Evolutionary conservation across 306 rosid species (phyloP), one percentile per base, ranked within the genome.

Genomic region (Ammopiptanthus mongolicus): DNA sequence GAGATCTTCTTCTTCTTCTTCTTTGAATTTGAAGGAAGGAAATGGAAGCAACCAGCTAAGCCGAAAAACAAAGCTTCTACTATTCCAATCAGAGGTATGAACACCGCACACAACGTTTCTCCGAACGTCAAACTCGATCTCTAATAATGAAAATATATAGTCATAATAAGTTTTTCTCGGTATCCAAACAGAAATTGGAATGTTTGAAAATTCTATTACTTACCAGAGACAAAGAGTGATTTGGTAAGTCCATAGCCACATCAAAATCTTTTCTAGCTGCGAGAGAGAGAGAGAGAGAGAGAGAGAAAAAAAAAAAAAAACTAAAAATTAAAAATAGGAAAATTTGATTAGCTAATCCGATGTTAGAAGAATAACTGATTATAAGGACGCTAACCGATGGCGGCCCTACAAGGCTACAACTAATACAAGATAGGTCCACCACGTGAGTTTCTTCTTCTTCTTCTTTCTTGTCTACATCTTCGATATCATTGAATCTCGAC

Each of bases 11-110:
- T 71, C 46, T 61, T 76, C 0, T 72, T 19, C 41, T 12, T 75
- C 19, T 60, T 63, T 39, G 47, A 41, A 22, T 17, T 72, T 0
- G 76, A 55, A 37, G 33, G 71, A 29, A 21, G 69, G 12, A 37
- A 14, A 42, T 63, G 6, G 84, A 88, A 84, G 86, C 96, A 91
- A 77, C 85, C 48, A 2, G 87, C 12, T 1, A 91, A 65, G 56
- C 81, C 18, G 65, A 56, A 41, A 58, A 85, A 10, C 55, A 88
- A 25, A 60, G 81, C 86, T 29, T 91, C 84, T 0, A 59, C 44
- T 1, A 85, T 73, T 65, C 71, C 91, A 0, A 87, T 65, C 17
- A 91, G 17, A 2, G 93, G 90, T 3, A 73, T 73, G 78, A 69
- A 79, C 33, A 87, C 74, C 42, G 60, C 56, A 48, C 90, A 91